Conservation (phyloP, 345 rosid species). For the Eucalyptus tenuipes region DNA sequence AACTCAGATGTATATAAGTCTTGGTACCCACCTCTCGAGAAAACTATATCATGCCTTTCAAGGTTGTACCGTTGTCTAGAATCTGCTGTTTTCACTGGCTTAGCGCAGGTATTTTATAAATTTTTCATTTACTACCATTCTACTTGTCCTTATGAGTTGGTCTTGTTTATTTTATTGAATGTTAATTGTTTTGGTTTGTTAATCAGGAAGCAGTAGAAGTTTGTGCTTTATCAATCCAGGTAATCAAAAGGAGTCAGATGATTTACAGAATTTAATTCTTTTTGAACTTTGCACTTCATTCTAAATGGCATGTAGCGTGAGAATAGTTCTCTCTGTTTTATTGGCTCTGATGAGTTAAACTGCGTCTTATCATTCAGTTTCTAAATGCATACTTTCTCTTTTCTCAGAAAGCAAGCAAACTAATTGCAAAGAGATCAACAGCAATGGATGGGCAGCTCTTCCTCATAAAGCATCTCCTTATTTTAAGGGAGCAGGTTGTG, state of each 20-base stretch:
- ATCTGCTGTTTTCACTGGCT: slow-evolving; percentile 79
- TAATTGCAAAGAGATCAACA: slow-evolving; percentile 62
- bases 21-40: slow-evolving; percentile 97
- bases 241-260: slow-evolving; percentile 4
- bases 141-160: neutral
- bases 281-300: neutral
- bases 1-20: slow-evolving; percentile 54
- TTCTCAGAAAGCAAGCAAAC: slow-evolving; percentile 83
- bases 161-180: neutral
- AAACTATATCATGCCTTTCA: slow-evolving; percentile 83
- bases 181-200: slow-evolving; percentile 2
- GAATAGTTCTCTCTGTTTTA: neutral
- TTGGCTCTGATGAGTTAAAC: neutral
- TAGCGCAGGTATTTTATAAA: slow-evolving; percentile 64
- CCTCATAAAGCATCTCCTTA: slow-evolving; percentile 86
- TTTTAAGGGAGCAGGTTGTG: slow-evolving; percentile 88
- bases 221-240: slow-evolving; percentile 82
- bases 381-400: neutral
- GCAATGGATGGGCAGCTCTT: slow-evolving; percentile 94
- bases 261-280: neutral
- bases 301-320: neutral
- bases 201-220: slow-evolving; percentile 96
- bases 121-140: neutral
- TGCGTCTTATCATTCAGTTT: neutral
- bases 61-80: slow-evolving; percentile 86